A percentile compares a stretch with the other conserved stretches of the same genome.
Evolutionary conservation across 805 yeast genomes (phyloP).

Genomic region (Monosporozyma yasuniensis): DNA sequence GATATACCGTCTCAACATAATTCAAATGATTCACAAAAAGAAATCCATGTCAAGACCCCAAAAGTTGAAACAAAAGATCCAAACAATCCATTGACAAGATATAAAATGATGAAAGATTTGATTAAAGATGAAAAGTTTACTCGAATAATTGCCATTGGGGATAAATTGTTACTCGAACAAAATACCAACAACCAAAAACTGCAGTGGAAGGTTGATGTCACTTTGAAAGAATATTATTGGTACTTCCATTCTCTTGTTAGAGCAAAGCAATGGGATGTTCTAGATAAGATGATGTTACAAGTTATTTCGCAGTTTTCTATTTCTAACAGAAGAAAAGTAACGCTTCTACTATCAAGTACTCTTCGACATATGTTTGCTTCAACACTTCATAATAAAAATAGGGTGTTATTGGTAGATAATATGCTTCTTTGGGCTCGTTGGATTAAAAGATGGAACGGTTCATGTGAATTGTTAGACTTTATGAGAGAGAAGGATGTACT

Average conservation of each 20-base stretch:
- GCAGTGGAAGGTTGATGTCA: conserved; percentile 7
- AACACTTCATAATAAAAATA: background rate
- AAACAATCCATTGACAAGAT: background rate
- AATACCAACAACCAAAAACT: background rate
- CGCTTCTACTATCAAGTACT: conserved; percentile 12
- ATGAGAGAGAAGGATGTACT: conserved; percentile 13
- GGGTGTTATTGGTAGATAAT: conserved; percentile 4
- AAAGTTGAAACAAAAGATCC: background rate
- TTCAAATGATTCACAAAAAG: background rate
- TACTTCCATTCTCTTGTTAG: conserved; percentile 14
- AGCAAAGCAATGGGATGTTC: conserved; percentile 6
- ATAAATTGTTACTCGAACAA: background rate
- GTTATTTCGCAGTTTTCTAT: conserved; percentile 19
- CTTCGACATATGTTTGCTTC: conserved; percentile 8
- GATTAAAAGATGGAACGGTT: conserved; percentile 19
- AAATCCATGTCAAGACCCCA: no score
- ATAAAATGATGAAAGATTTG: background rate
- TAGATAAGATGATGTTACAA: conserved; percentile 12
- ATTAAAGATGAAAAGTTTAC: background rate
- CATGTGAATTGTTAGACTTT: conserved; percentile 20
- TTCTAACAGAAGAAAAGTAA: conserved; percentile 10
- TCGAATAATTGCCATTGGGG: background rate
- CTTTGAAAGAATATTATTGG: conserved; percentile 13
- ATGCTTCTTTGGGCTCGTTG: conserved; percentile 21
- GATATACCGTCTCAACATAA: background rate